Conservation (phyloP, 2,329 filamentous ascomycete genomes). For the Aspergillus viridinutans region DNA sequence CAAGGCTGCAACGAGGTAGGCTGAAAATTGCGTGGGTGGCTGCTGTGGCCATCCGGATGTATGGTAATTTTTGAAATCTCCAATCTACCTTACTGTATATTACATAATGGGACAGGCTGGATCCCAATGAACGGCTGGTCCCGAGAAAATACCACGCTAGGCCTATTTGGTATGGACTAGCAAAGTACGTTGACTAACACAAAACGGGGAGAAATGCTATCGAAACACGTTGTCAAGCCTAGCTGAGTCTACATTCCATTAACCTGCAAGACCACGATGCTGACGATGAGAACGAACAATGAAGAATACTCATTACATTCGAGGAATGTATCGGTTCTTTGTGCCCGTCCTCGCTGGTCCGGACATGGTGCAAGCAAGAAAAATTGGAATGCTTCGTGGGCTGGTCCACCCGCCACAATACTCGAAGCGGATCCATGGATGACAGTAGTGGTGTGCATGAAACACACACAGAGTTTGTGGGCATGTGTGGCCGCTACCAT, state of each 20-base stretch:
- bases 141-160: background rate
- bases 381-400: slow-evolving; percentile 2
- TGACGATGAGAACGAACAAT: background rate
- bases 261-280: too few species aligned
- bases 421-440: background rate
- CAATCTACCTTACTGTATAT: background rate
- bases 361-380: background rate
- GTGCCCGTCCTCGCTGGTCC: background rate
- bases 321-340: background rate
- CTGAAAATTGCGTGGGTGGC: background rate
- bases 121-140: background rate
- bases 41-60: background rate
- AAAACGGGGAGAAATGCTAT: background rate
- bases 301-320: background rate
- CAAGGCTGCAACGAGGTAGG: background rate
- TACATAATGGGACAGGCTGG: background rate
- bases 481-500: background rate
- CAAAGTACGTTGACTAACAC: background rate
- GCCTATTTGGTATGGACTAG: background rate
- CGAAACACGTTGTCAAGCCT: background rate
- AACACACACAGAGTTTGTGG: background rate
- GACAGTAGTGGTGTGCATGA: background rate
- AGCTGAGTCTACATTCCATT: background rate
- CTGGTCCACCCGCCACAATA: background rate
- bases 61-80: background rate